Evolutionary conservation across 768 basidiomycete species (phyloP).

Genomic region (Grammothele lineata): DNA sequence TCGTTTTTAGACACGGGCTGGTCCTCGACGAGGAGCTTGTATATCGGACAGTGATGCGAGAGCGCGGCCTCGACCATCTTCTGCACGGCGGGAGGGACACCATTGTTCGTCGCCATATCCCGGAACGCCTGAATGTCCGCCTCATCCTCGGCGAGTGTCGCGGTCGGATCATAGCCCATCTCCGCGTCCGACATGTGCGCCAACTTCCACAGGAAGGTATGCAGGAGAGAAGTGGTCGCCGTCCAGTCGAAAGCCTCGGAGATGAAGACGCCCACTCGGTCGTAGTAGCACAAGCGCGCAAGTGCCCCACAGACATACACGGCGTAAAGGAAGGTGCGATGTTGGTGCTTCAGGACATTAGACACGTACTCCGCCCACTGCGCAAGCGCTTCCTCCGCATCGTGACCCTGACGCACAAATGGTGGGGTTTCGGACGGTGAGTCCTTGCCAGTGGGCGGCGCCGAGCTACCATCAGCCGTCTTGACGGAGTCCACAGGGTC

Average conservation of each 20-base stretch:
- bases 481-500: too few species aligned
- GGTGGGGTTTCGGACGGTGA: too few species aligned
- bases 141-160: not conserved
- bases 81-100: too few species aligned
- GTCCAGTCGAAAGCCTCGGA: conserved; percentile 4
- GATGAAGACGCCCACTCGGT: not conserved
- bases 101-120: too few species aligned
- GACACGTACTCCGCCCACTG: too few species aligned
- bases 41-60: too few species aligned
- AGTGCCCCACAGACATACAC: not conserved
- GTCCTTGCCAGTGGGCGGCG: too few species aligned
- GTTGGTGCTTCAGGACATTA: not conserved
- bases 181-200: not conserved
- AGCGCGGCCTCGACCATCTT: too few species aligned
- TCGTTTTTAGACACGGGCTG: too few species aligned
- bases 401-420: not conserved
- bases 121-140: not conserved
- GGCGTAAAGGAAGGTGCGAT: not conserved
- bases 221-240: not conserved
- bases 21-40: too few species aligned
- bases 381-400: not conserved
- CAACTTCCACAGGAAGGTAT: not conserved
- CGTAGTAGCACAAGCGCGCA: not conserved
- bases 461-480: too few species aligned
- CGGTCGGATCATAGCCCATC: not conserved